Evolutionary conservation across 2,329 filamentous ascomycete species (phyloP), one percentile per base, ranked within the genome.

Genomic region (Blastomyces silverae): DNA sequence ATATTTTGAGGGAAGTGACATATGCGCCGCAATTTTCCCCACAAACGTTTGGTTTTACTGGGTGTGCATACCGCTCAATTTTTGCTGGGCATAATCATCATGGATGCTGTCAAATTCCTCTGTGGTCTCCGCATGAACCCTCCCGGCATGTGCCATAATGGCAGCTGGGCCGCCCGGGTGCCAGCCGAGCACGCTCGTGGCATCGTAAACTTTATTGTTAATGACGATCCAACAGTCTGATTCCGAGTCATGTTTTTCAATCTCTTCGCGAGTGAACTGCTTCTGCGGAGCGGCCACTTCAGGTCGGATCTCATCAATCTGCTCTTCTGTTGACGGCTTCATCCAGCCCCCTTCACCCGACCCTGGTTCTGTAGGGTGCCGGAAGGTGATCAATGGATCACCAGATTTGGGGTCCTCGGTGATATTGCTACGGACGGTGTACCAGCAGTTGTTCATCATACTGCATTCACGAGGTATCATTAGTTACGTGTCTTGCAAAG

Each of bases 401-500:
- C 74, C 71, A 11, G 73, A 71, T 1, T 77, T 69, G 20, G 72
- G 66, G 17, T 73, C 71, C n/a, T 75, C 71, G 0, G 72, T 64
- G 3, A 79, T 75, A 46, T 79, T 76, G 0, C 77, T 71, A 57
- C 77, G 78, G 17, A 84, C 78, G 1, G 71, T 66, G 66, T 83
- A 83, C 78, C 79, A 81, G 66, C 78, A 79, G 56, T 83, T 84
- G 70, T 84, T 84, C 81, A 84, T 83, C 80, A 83, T 83, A 13
- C 79, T 73, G 50, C 44, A 15, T 42, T 58, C 34, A 11, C 20
- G 11, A 22, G 11, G 34, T 17, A 37, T n/a, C 17, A 58, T 37
- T n/a, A 31, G 28, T 37, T 42, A 44, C 22, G 22, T 28, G 42
- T 39, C 22, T 22, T 48, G 10, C 13, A 8, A 25, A 31, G 20